phyloP scores from a whole-genome alignment of 2,329 filamentous ascomycete species.

The Calonectria pteridis region DNA sequence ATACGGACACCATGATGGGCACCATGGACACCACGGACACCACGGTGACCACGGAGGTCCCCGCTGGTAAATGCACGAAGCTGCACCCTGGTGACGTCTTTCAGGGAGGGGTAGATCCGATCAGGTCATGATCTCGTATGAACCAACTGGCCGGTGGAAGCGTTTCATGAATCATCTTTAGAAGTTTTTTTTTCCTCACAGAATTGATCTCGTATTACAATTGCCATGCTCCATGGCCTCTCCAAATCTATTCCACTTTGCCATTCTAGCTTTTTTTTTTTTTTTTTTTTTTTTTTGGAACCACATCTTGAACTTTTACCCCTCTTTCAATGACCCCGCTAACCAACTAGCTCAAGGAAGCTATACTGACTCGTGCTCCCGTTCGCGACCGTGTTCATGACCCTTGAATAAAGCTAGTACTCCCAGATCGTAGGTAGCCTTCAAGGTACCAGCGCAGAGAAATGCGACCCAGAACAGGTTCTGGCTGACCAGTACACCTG shows the following conservation, averaged over 20 bases:
- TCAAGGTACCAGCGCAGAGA: constrained; percentile 12
- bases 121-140: background rate
- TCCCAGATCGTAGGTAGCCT: constrained; percentile 10
- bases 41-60: constrained; percentile 5
- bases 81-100: constrained; percentile 1
- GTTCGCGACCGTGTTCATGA: constrained; percentile 13
- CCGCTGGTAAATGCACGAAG: background rate
- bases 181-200: background rate
- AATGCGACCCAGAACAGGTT: constrained; percentile 20
- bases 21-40: background rate
- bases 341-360: background rate
- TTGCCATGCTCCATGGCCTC: background rate
- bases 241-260: background rate
- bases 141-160: background rate
- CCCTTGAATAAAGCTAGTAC: constrained; percentile 15
- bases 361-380: background rate
- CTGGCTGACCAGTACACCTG: constrained; percentile 1
- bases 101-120: background rate
- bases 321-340: background rate
- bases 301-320: background rate
- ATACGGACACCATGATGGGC: background rate
- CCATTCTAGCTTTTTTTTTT: background rate
- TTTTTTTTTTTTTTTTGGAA: background rate
- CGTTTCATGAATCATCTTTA: background rate
- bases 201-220: background rate